Evolutionary conservation across 2,329 filamentous ascomycete genomes (phyloP), one percentile per base, ranked within the genome.

Genomic region (Ceratocystiopsis brevicomis): DNA sequence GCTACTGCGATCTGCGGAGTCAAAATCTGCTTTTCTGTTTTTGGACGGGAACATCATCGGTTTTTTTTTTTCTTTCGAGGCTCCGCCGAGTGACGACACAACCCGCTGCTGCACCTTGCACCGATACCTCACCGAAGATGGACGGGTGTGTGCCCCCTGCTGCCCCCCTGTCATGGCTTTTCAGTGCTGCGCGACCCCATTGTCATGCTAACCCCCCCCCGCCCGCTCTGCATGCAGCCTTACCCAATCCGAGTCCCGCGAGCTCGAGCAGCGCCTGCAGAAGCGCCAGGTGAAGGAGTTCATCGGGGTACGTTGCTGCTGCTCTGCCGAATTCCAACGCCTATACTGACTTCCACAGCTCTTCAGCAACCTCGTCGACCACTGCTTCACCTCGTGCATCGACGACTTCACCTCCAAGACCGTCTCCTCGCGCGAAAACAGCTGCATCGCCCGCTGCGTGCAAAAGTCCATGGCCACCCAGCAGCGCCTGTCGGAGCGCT

Each of bases 251-350:
- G 50, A 52, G 44, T 45, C 92, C 69, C 82, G 84, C 66, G 84
- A 90, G 71, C 81, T 98, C 59, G 81, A 93, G 65, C 67, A 76
- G 66, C 85, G 90, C 64, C 87, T 98, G 76, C 86, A 96, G 69
- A 82, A 83, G 67, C 92, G 90, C 66, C 90, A 98, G 67, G 84
- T 98, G 72, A 94, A 94, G 68, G 88, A 96, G 61, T 96, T 98
- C 60, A 94, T 96, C 80, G 82, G 76, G 56, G 90, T 96, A 72
- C 54, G 84, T 70, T 19, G 21, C 21, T 21, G n/a, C 17, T 41
- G 8, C 19, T 32, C 30, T n/a, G 11, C 40, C 35, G n/a, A 33
- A 21, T 9, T 11, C 25, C 8, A 2, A 30, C 10, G 25, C 10
- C 25, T 30, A 9, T 30, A 6, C 25, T 30, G 10, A 30, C 25